Conservation (phyloP, 1,139 yeast species). For the Hyphopichia pseudoburtonii region DNA sequence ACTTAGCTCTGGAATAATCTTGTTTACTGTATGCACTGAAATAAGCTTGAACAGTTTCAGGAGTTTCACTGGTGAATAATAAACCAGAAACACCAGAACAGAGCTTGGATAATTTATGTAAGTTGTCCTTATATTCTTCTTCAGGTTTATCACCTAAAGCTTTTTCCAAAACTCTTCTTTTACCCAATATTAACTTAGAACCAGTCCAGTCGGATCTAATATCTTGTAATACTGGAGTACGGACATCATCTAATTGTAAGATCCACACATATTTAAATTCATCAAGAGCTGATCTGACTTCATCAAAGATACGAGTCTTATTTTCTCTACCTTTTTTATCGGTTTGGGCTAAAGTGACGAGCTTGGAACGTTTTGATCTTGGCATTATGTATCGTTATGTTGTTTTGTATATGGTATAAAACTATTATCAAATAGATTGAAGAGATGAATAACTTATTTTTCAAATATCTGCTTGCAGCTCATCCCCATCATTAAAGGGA, state of each 20-base stretch:
- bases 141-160: conserved; percentile 86
- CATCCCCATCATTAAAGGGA: conserved; percentile 7
- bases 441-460: no score
- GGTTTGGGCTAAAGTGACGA: conserved; percentile 93
- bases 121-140: conserved; percentile 85
- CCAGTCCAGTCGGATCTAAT: conserved; percentile 92
- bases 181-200: conserved; percentile 84
- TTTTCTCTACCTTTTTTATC: conserved; percentile 94
- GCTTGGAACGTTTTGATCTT: conserved; percentile 90
- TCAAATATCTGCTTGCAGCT: conserved; percentile 9
- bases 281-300: conserved; percentile 80
- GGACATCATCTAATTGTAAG: conserved; percentile 83
- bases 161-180: conserved; percentile 88
- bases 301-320: conserved; percentile 88
- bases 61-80: conserved; percentile 82
- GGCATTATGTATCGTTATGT: conserved; percentile 57
- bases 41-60: conserved; percentile 80
- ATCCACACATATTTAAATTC: conserved; percentile 79
- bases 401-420: no score
- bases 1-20: conserved; percentile 89
- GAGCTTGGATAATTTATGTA: conserved; percentile 62
- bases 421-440: no score
- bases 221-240: conserved; percentile 94
- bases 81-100: conserved; percentile 80
- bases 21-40: conserved; percentile 74